A percentile compares a stretch with the other conserved stretches of the same genome.
These are phyloP conservation scores for Clathrospora elynae DNA, from an alignment of 2,329 filamentous ascomycete genomes.

Conservation along the genomic window DNA sequence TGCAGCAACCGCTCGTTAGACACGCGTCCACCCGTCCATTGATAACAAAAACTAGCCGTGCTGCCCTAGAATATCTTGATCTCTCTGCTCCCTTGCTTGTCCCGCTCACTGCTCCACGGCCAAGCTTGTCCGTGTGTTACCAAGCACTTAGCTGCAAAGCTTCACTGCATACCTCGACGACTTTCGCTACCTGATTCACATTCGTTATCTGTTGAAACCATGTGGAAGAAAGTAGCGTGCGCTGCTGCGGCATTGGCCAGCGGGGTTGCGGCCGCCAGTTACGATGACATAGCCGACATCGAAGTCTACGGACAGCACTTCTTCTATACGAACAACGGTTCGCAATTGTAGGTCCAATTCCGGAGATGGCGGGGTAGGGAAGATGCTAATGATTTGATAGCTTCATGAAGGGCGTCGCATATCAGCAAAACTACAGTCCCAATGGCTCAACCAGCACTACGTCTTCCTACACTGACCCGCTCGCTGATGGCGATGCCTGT, in stretches of 20 bases:
- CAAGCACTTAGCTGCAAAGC: conserved; percentile 20
- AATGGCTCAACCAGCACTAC: conserved; percentile 37
- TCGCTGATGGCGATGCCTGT: conserved; percentile 73
- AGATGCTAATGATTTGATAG: conserved; percentile 41
- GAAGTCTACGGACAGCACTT: conserved; percentile 73
- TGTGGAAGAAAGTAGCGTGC: conserved; percentile 19
- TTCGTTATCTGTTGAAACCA: conserved; percentile 12
- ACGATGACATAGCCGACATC: conserved; percentile 39
- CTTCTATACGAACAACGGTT: conserved; percentile 84
- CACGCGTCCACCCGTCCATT: conserved; percentile 1
- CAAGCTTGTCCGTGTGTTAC: conserved; percentile 16
- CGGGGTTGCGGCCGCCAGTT: conserved; percentile 34
- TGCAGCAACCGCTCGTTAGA: background rate
- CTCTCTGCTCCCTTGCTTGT: conserved; percentile 1
- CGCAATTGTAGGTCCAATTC: conserved; percentile 60
- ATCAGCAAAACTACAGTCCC: conserved; percentile 66
- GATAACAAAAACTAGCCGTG: too few species aligned
- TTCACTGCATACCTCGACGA: conserved; percentile 7
- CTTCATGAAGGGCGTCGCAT: conserved; percentile 90
- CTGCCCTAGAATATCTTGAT: conserved; percentile 7
- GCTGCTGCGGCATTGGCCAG: conserved; percentile 24
- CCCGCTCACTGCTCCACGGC: conserved; percentile 3
- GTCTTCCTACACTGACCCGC: conserved; percentile 76
- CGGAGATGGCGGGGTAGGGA: background rate
- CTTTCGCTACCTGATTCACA: conserved; percentile 10